phyloP scores from a whole-genome alignment of 78 protist genomes.

The Dictyostelium intermedium region DNA sequence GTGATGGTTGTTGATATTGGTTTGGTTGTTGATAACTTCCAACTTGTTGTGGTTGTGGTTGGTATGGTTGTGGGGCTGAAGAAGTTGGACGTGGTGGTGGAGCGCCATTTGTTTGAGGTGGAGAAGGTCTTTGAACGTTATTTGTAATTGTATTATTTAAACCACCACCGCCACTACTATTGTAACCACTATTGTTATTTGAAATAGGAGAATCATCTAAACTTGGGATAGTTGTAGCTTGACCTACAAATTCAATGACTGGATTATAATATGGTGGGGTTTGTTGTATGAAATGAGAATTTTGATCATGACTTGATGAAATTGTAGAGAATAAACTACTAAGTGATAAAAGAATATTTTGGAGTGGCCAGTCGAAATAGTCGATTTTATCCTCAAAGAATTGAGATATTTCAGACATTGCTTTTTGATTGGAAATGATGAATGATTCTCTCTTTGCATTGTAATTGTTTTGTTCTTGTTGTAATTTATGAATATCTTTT shows the following conservation, averaged over 20 bases:
- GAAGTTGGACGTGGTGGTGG: constrained; percentile 10
- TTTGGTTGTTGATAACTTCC: not conserved
- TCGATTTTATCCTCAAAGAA: constrained; percentile 47
- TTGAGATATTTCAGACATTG: constrained; percentile 32
- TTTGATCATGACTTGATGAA: constrained; percentile 4
- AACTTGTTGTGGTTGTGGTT: constrained; percentile 30
- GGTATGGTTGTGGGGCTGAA: constrained; percentile 39
- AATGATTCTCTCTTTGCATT: constrained; percentile 43
- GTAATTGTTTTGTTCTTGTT: constrained; percentile 26
- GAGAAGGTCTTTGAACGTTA: not conserved
- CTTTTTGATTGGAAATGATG: not conserved
- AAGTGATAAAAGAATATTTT: constrained; percentile 32
- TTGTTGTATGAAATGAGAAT: constrained; percentile 9
- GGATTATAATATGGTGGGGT: constrained; percentile 68
- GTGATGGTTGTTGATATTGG: constrained; percentile 29
- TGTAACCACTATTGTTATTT: not conserved
- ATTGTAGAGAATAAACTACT: constrained; percentile 7
- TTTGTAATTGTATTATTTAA: not conserved
- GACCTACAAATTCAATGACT: not conserved
- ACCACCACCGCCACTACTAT: not conserved
- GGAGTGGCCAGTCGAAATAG: constrained; percentile 58
- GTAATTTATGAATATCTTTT: constrained; percentile 38
- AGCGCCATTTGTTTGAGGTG: not conserved
- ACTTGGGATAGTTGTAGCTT: not conserved
- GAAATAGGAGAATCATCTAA: not conserved